Conservation (phyloP, 441 rosid species). For the Pelargonium australe region DNA sequence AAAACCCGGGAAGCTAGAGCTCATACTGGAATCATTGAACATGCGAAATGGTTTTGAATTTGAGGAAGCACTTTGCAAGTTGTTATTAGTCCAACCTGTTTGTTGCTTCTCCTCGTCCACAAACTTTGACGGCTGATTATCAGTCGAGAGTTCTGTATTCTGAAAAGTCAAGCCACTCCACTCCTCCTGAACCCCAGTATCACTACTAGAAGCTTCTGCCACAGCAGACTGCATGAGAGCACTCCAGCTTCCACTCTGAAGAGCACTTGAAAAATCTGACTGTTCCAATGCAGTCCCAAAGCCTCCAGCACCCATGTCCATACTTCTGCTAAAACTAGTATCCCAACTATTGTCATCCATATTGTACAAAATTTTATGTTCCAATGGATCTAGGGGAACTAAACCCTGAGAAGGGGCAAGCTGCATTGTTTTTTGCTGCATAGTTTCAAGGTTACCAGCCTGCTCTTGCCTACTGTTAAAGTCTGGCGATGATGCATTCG, state of each 20-base stretch:
- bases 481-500: slow-evolving; percentile 26
- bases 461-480: slow-evolving; percentile 33
- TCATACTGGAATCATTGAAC: slow-evolving; percentile 23
- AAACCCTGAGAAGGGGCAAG: slow-evolving; percentile 29
- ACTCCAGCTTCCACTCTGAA: slow-evolving; percentile 71
- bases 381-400: slow-evolving; percentile 50
- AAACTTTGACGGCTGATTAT: slow-evolving; percentile 38
- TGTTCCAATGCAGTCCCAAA: slow-evolving; percentile 32
- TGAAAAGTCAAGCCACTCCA: slow-evolving; percentile 55
- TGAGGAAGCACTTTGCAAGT: slow-evolving; percentile 34
- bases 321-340: slow-evolving; percentile 28
- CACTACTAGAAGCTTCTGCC: slow-evolving; percentile 58
- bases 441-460: slow-evolving; percentile 27
- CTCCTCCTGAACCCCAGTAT: slow-evolving; percentile 49
- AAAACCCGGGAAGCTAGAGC: slow-evolving; percentile 44
- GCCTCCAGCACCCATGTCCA: slow-evolving; percentile 31
- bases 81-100: slow-evolving; percentile 33
- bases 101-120: slow-evolving; percentile 41
- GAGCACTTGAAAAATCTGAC: slow-evolving; percentile 29
- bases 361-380: slow-evolving; percentile 48
- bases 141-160: slow-evolving; percentile 39
- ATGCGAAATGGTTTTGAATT: slow-evolving; percentile 27
- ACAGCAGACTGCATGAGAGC: slow-evolving; percentile 65
- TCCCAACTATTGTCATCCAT: slow-evolving; percentile 42
- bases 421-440: slow-evolving; percentile 34